Base-by-base conservation (phyloP, 495 filamentous ascomycete species). In the Trichoderma parareesei region DNA sequence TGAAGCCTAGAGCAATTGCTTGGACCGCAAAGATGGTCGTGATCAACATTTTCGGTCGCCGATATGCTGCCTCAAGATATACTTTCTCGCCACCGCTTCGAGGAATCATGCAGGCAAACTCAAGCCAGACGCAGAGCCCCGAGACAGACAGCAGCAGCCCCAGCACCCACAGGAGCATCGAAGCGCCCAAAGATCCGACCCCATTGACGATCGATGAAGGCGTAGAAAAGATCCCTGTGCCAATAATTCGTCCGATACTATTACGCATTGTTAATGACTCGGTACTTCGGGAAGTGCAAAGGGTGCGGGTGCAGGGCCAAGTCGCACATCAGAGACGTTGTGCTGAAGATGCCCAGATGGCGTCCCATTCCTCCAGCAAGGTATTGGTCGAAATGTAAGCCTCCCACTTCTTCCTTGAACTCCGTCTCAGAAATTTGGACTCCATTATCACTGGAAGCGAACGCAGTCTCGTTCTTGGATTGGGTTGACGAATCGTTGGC, bases 21-120 rank as follows among this genome's bases (percentile, higher is more conserved):
- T 90, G 85, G 4, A 87, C 81, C 0, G 87, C 86, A 44, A 92
- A 75, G 59, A 92, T 70, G 0, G 83, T 87, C 2, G 88, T 88
- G 0, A 87, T 86, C 16, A 93, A 79, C 68, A 88, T 91, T 18
- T 81, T 81, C 3, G 90, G 89, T 33, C 77, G 78, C 0, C 81
- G 85, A 74, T 91, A 93, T 0, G 86, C 85, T 73, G 86, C 88
- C 68, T 93, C 89, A 61, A 92, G 82, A 67, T 93, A 93, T 33
- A 91, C 86, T 74, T 91, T 91, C 53, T 85, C 81, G 18, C 88
- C 89, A 2, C 89, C 88, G 4, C 83, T 87, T 2, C 86, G 78
- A 53, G 88, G 88, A 59, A 90, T 74, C 86, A 90, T 89, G 70
- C 83, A 88, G 0, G 88, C 89, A 67, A 83, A 88, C 68, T 92